A percentile compares a stretch with the other conserved stretches of the same genome.
These are phyloP conservation scores for Triticum aestivum DNA, from an alignment of 176 grass and related monocot genomes.

Conservation along the genomic window DNA sequence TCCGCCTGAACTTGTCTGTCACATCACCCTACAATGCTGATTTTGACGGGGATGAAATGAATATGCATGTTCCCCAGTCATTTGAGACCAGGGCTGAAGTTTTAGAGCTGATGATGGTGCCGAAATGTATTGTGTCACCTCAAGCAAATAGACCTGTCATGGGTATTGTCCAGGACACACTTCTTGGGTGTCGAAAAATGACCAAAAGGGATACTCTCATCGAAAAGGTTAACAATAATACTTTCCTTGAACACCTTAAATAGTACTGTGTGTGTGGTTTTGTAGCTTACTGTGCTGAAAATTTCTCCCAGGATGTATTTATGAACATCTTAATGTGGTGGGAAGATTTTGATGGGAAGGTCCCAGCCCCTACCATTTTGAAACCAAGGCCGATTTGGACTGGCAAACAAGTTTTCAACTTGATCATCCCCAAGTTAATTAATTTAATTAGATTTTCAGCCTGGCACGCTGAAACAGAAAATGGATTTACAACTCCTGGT, in stretches of 20 bases:
- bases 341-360: conserved; percentile 98
- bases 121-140: conserved; percentile 95
- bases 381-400: conserved; percentile 98
- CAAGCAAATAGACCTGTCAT: conserved; percentile 95
- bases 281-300: neutral
- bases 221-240: conserved; percentile 66
- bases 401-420: conserved; percentile 97
- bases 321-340: conserved; percentile 99
- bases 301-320: conserved; percentile 81
- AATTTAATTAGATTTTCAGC: conserved; percentile 87
- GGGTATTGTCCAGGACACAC: conserved; percentile 95
- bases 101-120: conserved; percentile 97
- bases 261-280: neutral
- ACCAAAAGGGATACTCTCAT: conserved; percentile 97
- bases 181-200: conserved; percentile 95
- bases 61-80: conserved; percentile 98
- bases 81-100: conserved; percentile 98
- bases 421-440: conserved; percentile 97
- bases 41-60: conserved; percentile 99
- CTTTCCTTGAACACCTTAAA: neutral
- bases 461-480: conserved; percentile 80
- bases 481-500: conserved; percentile 83
- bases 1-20: conserved; percentile 86
- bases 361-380: conserved; percentile 86
- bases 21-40: conserved; percentile 99